Conservation (phyloP, 176 grass and related monocot genomes). For the Tillandsia leiboldiana region DNA sequence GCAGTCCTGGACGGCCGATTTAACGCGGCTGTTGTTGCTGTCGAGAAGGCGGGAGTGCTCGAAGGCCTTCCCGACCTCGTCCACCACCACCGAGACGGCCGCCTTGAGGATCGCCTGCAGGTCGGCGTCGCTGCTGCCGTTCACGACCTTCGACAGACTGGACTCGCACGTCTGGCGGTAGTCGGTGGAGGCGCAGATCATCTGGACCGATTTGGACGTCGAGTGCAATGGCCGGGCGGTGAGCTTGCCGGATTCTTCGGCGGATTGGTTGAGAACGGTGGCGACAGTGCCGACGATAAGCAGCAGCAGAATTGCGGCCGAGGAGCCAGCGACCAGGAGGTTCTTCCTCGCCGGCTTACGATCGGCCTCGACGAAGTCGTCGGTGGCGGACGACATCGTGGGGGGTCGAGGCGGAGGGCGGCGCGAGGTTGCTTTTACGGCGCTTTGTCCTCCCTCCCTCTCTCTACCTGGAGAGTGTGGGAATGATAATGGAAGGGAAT, state of each 20-base stretch:
- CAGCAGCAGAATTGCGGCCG: conserved; percentile 38
- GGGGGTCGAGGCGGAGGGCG: background rate
- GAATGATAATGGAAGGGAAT: background rate
- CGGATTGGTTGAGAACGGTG: conserved; percentile 18
- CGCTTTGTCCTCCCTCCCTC: background rate
- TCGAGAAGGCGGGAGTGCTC: conserved; percentile 36
- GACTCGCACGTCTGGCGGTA: conserved; percentile 46
- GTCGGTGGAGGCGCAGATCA: conserved; percentile 70
- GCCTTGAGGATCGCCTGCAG: conserved; percentile 50
- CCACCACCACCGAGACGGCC: conserved; percentile 26
- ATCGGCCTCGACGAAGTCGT: conserved; percentile 9
- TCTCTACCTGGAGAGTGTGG: background rate
- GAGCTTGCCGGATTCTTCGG: background rate
- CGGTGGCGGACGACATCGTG: background rate
- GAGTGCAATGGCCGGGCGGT: conserved; percentile 28
- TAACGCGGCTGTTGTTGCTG: conserved; percentile 42
- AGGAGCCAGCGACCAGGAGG: conserved; percentile 28
- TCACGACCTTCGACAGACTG: conserved; percentile 35
- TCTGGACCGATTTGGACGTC: conserved; percentile 50
- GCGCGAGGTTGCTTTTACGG: background rate
- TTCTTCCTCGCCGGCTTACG: conserved; percentile 7
- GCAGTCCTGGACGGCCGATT: conserved; percentile 48
- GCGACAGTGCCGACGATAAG: conserved; percentile 46
- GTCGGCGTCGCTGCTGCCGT: conserved; percentile 17
- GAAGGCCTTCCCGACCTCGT: conserved; percentile 38